Percentiles rank a stretch among this genome's conserved stretches.
Evolutionary conservation across 2,329 filamentous ascomycete genomes (phyloP).

Genomic region (Trichoderma atrobrunneum): DNA sequence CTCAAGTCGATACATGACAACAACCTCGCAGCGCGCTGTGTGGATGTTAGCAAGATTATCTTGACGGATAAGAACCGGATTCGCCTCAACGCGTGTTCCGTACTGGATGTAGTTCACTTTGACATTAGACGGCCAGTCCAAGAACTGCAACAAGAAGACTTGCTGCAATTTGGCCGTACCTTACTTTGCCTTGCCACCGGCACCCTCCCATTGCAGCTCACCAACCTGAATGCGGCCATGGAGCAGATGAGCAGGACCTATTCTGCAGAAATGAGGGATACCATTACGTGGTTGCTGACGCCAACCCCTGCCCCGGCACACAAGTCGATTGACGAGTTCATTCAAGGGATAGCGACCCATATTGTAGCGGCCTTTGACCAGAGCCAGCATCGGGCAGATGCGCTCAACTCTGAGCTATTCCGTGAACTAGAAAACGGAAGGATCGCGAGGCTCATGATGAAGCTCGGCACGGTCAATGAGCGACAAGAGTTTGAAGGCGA

Average conservation of each 20-base stretch:
- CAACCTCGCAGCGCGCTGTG: conserved; percentile 78
- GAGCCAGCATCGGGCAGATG: conserved; percentile 75
- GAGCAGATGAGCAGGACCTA: conserved; percentile 77
- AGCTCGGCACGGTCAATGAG: conserved; percentile 86
- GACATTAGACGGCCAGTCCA: conserved; percentile 65
- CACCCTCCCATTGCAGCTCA: conserved; percentile 49
- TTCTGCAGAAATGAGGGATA: conserved; percentile 73
- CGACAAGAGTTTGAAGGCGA: conserved; percentile 80
- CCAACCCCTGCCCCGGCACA: conserved; percentile 53
- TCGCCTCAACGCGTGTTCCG: conserved; percentile 80
- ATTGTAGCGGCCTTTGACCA: conserved; percentile 73
- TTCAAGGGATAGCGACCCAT: conserved; percentile 74
- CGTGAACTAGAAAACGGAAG: conserved; percentile 89
- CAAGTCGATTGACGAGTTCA: conserved; percentile 77
- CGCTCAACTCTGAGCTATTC: conserved; percentile 66
- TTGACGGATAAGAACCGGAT: conserved; percentile 88
- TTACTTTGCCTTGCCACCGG: conserved; percentile 80
- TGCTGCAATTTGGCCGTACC: conserved; percentile 78
- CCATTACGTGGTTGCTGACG: conserved; percentile 76
- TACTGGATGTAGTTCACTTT: conserved; percentile 85
- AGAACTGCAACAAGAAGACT: conserved; percentile 84
- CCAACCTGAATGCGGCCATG: conserved; percentile 67
- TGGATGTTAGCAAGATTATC: conserved; percentile 85
- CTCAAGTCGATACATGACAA: conserved; percentile 79
- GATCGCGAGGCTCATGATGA: conserved; percentile 73